Evolutionary conservation across 1,139 yeast genomes (phyloP), one percentile per base, ranked within the genome.

Genomic region (Suhomyces ambrosiae): DNA sequence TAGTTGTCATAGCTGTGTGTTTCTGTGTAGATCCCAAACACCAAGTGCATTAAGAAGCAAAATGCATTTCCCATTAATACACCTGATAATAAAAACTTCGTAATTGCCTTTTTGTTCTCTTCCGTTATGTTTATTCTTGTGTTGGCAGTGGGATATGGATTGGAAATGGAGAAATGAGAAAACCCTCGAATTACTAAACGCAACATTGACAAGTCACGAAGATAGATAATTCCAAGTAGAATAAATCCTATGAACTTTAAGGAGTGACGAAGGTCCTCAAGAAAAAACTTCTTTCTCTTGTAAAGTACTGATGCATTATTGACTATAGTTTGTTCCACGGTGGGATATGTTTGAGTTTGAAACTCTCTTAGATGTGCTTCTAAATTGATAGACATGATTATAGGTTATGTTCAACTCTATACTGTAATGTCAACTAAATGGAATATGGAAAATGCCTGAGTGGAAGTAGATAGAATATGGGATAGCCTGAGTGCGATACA

Each of bases 261-360:
- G 2, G 62, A 51, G 36, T 60, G 59, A 30, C 68, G 54, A 16
- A 71, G 47, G 30, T 70, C 71, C 21, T 51, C 52, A 3, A 70
- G 51, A 39, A 70, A 71, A 49, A 49, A 59, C 48, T 66, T 65
- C 53, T 68, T 70, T 16, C 73, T 58, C 45, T 66, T 67, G 42
- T 68, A 66, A 17, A 70, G 58, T 22, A 62, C 58, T n/a, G 60
- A 42, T 2, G 61, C 60, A 48, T 70, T 71, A 45, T 68, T 65
- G 22, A 42, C 43, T 11, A 58, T 46, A 3, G 72, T 69, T 50
- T 71, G 66, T 33, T 68, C 70, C 8, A 58, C 58, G 0, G 68
- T 60, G 3, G 77, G 77, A 37, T 57, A 61, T 29, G 46, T 48
- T 47, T 59, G 68, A 11, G 51, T 41, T 27, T 57, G 55, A 41